These are phyloP conservation scores for Blastomyces percursus DNA, from an alignment of 2,329 filamentous ascomycete species.

Conservation along the genomic window DNA sequence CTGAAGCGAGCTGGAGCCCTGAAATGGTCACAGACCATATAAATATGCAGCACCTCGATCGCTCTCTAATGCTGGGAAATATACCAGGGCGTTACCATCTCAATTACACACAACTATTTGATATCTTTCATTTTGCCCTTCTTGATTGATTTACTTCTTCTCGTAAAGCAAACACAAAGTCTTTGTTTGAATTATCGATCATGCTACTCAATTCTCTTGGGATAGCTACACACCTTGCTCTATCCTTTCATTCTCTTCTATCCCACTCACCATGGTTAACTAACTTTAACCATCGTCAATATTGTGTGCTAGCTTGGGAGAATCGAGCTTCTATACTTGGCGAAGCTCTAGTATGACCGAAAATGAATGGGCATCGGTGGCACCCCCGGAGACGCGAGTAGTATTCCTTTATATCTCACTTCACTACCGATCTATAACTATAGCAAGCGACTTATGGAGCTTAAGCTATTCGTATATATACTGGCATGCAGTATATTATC, in stretches of 20 bases:
- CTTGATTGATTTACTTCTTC: not conserved
- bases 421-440: not conserved
- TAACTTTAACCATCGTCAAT: not conserved
- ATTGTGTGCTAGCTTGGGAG: not conserved
- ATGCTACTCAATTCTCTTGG: not conserved
- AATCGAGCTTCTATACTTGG: not conserved
- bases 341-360: not conserved
- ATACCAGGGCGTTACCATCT: not conserved
- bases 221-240: not conserved
- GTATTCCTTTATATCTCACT: not conserved
- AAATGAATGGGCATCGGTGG: not conserved
- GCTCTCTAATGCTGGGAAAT: not conserved
- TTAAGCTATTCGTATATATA: not conserved
- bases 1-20: not conserved
- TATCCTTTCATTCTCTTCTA: not conserved
- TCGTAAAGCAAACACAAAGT: not conserved
- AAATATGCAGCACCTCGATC: not conserved
- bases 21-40: not conserved
- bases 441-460: not conserved
- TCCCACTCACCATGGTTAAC: not conserved
- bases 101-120: not conserved
- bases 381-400: not conserved
- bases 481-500: not conserved
- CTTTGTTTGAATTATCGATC: not conserved
- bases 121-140: not conserved